A percentile compares a stretch with the other conserved stretches of the same genome.
Evolutionary conservation across 106 monocot species (phyloP).

Genomic region (Dioscorea dumetorum): DNA sequence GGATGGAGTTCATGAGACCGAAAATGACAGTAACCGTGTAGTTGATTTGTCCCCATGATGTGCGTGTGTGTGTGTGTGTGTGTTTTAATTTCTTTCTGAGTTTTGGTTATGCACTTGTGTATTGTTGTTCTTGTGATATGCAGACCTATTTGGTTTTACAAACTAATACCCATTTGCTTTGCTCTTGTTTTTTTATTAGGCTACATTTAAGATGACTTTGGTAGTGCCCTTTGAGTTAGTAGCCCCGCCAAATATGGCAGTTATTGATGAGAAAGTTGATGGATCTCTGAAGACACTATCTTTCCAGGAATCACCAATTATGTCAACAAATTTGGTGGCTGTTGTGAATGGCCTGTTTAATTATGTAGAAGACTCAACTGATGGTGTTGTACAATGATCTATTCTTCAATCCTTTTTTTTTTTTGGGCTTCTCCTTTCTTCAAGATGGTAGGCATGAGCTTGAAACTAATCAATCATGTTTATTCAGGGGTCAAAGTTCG

Average conservation of each 20-base stretch:
- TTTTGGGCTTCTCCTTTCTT: background rate
- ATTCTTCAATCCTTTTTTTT: background rate
- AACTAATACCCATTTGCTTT: background rate
- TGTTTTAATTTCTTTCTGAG: no score
- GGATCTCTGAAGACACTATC: conserved; percentile 52
- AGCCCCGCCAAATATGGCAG: conserved; percentile 92
- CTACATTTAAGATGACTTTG: conserved; percentile 80
- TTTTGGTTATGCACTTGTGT: no score
- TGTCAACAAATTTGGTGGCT: conserved; percentile 98
- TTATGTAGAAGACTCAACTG: conserved; percentile 59
- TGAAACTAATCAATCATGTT: background rate
- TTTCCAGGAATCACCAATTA: conserved; percentile 85
- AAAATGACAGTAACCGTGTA: no score
- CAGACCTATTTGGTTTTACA: no score
- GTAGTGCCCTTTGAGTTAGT: conserved; percentile 77
- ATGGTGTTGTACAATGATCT: conserved; percentile 35
- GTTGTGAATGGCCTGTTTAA: conserved; percentile 90
- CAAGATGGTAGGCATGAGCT: no score
- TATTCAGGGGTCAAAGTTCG: conserved; percentile 68
- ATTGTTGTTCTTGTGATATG: no score
- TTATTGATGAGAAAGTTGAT: conserved; percentile 46
- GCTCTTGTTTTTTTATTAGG: conserved; percentile 29
- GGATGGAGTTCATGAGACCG: no score
- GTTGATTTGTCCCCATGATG: no score
- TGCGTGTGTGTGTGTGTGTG: no score